Evolutionary conservation across 2,329 filamentous ascomycete genomes (phyloP), one percentile per base, ranked within the genome.

Genomic region (Aspergillus puulaauensis): DNA sequence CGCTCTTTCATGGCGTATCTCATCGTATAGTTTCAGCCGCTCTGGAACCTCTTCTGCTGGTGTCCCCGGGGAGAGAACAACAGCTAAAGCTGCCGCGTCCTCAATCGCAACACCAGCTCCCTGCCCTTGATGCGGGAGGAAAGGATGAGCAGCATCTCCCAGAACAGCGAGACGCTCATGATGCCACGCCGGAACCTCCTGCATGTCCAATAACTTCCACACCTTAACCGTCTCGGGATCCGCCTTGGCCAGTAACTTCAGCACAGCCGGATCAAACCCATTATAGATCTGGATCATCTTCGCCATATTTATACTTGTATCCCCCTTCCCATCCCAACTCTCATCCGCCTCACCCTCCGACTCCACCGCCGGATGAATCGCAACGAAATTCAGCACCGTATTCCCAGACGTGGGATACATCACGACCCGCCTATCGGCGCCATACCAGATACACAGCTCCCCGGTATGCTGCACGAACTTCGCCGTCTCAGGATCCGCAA

Each of bases 31-130:
- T 4, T 56, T 43, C 33, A 67, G 54, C 3, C 63, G 58, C 11
- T 52, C 35, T n/a, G 4, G 61, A 21, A 50, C 43, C 52, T 64
- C 52, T 12, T 55, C 43, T 17, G n/a, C 21, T 11, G 45, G 50
- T 12, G 51, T 58, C 2, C 66, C 64, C n/a, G 64, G 59, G 2
- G 65, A 52, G 8, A 77, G 61, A 0, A 70, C 58, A 2, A 68
- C 65, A 4, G 68, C 73, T 0, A 77, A 61, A 12, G 70, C 72
- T 3, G 69, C 61, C 1, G 66, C 75, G 52, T 77, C 74, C 61
- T 77, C 75, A 35, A 77, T 66, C 0, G 68, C 69, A 48, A 75
- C 74, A 0, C 70, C 70, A 9, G 66, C 75, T 0, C 71, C 74
- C 60, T 77, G 77, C 11, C 71, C 76, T 54, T 77, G 76, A 53